Evolutionary conservation across 2,329 filamentous ascomycete species (phyloP), one percentile per base, ranked within the genome.

Genomic region (Metarhizium robertsii): DNA sequence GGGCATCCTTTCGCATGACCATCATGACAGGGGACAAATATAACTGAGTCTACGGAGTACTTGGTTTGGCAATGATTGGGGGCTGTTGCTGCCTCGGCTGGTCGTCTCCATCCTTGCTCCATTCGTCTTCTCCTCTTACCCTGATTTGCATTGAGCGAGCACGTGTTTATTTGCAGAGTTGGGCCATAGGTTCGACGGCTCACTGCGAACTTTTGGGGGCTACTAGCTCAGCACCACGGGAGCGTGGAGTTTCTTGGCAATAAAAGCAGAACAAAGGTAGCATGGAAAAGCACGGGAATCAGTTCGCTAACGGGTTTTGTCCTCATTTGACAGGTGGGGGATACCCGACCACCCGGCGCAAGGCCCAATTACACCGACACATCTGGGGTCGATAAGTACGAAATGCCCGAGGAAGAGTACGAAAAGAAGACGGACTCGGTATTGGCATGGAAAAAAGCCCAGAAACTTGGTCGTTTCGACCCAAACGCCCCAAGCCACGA

Each of bases 391-490:
- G 84, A 91, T 55, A 96, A 96, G 75, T 97, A 94, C 70, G 83
- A 87, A 59, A 87, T 99, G 79, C 89, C 91, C n/a, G 78, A 81
- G 53, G 80, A 86, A 52, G 87, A 92, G 66, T 99, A 99, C 73
- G 90, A 91, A 68, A 83, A 84, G 65, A 90, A 92, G 66, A 78
- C 84, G 47, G 90, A 96, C 72, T 92, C 88, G 3, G 94, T 99
- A 14, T 81, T 96, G 29, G 89, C 92, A 6, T 97, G 91, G 91
- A 99, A 99, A 74, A 92, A 89, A 74, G 77, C 84, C n/a, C 86
- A 96, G 71, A 92, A 95, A 69, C 82, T 97, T n/a, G 94, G 94
- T 52, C 89, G 94, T 40, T 99, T 99, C 72, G 90, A 97, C 67
- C 94, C 94, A 13, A 79, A 86, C 63, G 90, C 91, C 7, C 84